Percentiles rank a stretch among this genome's conserved stretches.
Conservation (phyloP, 371 early-diverging fungal genomes). For the Mortierella sp. region DNA sequence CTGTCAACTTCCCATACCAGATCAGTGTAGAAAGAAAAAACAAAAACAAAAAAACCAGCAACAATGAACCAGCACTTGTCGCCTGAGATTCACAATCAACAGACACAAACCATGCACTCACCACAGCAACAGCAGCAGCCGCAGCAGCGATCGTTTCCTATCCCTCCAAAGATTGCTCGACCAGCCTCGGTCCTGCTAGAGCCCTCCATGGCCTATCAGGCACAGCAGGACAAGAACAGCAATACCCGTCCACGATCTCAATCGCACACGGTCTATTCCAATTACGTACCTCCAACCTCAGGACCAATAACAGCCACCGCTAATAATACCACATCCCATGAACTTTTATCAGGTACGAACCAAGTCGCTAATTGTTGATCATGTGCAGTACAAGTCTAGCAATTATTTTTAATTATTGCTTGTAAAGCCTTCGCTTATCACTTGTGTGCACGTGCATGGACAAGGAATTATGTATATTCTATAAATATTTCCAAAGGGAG, state of each 20-base stretch:
- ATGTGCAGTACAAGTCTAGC: not conserved
- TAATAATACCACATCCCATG: not conserved
- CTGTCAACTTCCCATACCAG: too few species aligned
- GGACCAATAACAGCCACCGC: too few species aligned
- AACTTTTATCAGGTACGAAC: constrained; percentile 9
- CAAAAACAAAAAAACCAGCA: not conserved
- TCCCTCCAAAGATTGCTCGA: constrained; percentile 11
- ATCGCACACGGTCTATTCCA: constrained; percentile 34
- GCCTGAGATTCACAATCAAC: not conserved
- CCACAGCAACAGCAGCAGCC: constrained; percentile 1
- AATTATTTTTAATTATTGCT: too few species aligned
- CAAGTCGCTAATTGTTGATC: not conserved
- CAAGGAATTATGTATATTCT: not conserved
- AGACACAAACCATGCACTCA: not conserved
- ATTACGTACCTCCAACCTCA: constrained; percentile 30
- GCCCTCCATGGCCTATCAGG: constrained; percentile 16
- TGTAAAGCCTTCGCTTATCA: too few species aligned
- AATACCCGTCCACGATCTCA: constrained; percentile 39
- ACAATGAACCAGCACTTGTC: not conserved
- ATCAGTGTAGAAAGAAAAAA: not conserved
- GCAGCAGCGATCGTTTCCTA: constrained; percentile 15
- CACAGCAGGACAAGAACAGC: not conserved
- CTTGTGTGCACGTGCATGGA: not conserved
- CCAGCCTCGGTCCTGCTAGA: constrained; percentile 33
- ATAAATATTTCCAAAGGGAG: not conserved